Evolutionary conservation across 2,329 filamentous ascomycete species (phyloP).

Genomic region (Colletotrichum chrysophilum): DNA sequence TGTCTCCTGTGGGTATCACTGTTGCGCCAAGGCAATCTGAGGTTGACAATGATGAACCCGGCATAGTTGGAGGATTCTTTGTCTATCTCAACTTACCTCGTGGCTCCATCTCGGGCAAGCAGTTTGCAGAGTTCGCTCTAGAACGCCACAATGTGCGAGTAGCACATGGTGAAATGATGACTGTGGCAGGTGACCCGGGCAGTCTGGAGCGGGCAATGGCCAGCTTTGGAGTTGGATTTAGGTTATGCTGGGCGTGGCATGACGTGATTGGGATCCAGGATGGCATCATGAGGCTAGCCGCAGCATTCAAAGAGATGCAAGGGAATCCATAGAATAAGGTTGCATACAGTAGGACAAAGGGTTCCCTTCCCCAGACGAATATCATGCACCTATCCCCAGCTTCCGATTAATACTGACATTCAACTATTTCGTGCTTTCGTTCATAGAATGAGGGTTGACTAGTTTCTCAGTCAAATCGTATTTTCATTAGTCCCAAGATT

Average conservation of each 20-base stretch:
- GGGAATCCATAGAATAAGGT: neutral
- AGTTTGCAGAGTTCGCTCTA: neutral
- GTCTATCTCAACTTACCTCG: neutral
- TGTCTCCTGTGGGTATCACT: neutral
- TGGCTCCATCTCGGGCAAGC: neutral
- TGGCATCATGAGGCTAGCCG: constrained; percentile 67
- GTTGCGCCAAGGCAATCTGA: neutral
- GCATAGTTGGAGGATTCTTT: neutral
- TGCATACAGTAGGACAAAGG: neutral
- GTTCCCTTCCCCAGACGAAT: neutral
- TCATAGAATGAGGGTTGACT: too few relatives aligned
- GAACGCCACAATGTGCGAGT: neutral
- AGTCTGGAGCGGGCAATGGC: constrained; percentile 51
- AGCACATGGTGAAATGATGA: neutral
- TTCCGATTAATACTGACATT: neutral
- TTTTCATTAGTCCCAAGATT: too few relatives aligned
- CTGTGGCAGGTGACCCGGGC: neutral
- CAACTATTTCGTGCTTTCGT: too few relatives aligned
- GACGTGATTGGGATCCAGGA: constrained; percentile 68
- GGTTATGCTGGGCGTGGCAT: constrained; percentile 77
- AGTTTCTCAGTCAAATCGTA: too few relatives aligned
- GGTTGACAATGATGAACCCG: neutral
- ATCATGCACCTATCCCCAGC: neutral
- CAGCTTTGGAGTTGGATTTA: constrained; percentile 63
- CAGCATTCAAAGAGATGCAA: neutral